These are phyloP conservation scores for Yamadazyma sp. DNA, from an alignment of 805 yeast species.

Conservation along the genomic window DNA sequence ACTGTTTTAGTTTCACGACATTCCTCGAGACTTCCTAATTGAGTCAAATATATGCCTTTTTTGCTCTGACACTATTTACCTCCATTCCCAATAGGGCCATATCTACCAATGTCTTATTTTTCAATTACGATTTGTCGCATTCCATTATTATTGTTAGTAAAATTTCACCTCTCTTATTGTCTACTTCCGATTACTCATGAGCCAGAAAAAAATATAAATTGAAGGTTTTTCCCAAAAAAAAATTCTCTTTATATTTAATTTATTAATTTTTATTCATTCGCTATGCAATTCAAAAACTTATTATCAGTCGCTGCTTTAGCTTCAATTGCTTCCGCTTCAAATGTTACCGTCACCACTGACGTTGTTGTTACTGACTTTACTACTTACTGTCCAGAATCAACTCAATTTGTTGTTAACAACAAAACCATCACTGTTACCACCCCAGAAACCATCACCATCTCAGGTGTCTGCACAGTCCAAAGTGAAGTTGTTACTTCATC, in stretches of 20 bases:
- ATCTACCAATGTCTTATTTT: too few species aligned
- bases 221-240: too few species aligned
- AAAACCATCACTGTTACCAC: conserved; percentile 70
- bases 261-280: conserved; percentile 12
- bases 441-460: conserved; percentile 80
- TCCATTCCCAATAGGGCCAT: too few species aligned
- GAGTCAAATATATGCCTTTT: too few species aligned
- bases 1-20: too few species aligned
- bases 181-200: conserved; percentile 2
- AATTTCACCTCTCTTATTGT: conserved; percentile 1
- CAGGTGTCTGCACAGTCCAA: conserved; percentile 80
- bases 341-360: conserved; percentile 50
- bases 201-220: too few species aligned
- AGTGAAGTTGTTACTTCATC: conserved; percentile 33
- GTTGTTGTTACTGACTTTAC: conserved; percentile 60
- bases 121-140: too few species aligned
- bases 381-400: conserved; percentile 81
- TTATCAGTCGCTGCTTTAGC: conserved; percentile 41
- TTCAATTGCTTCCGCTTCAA: conserved; percentile 40
- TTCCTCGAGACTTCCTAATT: too few species aligned
- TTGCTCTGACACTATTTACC: too few species aligned
- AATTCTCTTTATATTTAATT: conserved; percentile 4
- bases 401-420: conserved; percentile 62
- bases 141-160: too few species aligned
- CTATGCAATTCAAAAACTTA: conserved; percentile 38